phyloP scores from a whole-genome alignment of 768 basidiomycete genomes.

The Leccinum longicurvipes region DNA sequence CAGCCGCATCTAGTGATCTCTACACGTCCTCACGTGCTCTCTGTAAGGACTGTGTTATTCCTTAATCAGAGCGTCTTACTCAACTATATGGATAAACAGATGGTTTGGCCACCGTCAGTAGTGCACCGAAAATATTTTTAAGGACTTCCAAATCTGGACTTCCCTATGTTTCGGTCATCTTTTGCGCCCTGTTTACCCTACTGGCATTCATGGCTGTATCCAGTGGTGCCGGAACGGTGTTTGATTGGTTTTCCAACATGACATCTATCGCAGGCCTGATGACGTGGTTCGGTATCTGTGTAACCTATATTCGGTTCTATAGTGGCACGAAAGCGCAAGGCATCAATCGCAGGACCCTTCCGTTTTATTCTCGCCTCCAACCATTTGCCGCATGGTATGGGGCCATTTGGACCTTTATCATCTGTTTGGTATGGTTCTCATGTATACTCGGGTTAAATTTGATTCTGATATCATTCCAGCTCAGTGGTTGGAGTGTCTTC shows the following conservation, averaged over 20 bases:
- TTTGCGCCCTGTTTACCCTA: constrained; percentile 62
- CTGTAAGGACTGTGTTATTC: constrained; percentile 45
- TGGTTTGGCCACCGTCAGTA: constrained; percentile 55
- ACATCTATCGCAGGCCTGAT: constrained; percentile 63
- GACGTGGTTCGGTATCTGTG: constrained; percentile 76
- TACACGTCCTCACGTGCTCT: constrained; percentile 87
- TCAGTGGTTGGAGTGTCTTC: constrained; percentile 52
- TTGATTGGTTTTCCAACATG: constrained; percentile 79
- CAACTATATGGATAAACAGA: not conserved
- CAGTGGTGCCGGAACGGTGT: constrained; percentile 66
- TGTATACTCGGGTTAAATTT: not conserved
- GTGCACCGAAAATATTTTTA: constrained; percentile 79
- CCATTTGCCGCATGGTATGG: constrained; percentile 69
- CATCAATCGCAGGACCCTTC: constrained; percentile 64
- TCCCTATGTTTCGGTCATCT: constrained; percentile 69
- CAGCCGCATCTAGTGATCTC: constrained; percentile 84
- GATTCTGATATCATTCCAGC: constrained; percentile 38
- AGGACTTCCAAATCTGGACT: constrained; percentile 68
- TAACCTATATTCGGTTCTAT: constrained; percentile 83
- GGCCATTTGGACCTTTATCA: constrained; percentile 34
- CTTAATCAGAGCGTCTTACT: not conserved
- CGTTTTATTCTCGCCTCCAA: constrained; percentile 66
- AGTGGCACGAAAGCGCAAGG: constrained; percentile 80
- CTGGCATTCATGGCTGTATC: constrained; percentile 81
- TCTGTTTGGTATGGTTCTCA: constrained; percentile 55